These are phyloP conservation scores for Davidsoniella virescens DNA, from an alignment of 2,329 filamentous ascomycete genomes.

Conservation along the genomic window DNA sequence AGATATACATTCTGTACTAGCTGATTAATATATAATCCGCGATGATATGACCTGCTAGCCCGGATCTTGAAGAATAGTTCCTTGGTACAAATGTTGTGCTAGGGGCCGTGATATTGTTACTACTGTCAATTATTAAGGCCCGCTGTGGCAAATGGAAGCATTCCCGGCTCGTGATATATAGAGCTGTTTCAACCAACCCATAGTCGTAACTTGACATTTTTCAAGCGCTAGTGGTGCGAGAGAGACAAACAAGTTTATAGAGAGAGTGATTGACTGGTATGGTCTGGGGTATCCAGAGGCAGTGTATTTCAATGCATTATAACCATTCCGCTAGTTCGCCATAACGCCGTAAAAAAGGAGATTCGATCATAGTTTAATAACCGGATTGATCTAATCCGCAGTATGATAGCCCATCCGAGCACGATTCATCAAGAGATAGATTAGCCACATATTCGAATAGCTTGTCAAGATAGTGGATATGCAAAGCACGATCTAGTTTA, in stretches of 20 bases:
- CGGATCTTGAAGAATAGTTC: no score
- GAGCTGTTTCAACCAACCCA: no score
- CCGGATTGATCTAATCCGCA: background rate
- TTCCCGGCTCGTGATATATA: no score
- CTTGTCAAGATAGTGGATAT: background rate
- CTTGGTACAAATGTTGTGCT: no score
- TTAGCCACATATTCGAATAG: background rate
- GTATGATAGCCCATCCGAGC: background rate
- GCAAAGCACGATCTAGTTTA: constrained; percentile 21
- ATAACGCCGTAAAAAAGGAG: background rate
- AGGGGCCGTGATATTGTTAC: no score
- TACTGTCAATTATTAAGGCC: no score
- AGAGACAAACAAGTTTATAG: background rate
- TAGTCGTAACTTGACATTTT: no score
- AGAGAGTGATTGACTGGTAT: background rate
- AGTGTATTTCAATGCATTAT: background rate
- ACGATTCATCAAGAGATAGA: background rate
- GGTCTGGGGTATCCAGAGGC: background rate
- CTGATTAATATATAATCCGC: no score
- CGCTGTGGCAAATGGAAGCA: no score
- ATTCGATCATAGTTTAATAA: background rate
- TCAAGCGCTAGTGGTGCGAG: no score
- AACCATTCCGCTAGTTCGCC: background rate
- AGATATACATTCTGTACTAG: no score
- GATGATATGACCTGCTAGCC: no score